phyloP scores from a whole-genome alignment of 176 grass and related monocot genomes.

The barley (Hordeum vulgare) region DNA sequence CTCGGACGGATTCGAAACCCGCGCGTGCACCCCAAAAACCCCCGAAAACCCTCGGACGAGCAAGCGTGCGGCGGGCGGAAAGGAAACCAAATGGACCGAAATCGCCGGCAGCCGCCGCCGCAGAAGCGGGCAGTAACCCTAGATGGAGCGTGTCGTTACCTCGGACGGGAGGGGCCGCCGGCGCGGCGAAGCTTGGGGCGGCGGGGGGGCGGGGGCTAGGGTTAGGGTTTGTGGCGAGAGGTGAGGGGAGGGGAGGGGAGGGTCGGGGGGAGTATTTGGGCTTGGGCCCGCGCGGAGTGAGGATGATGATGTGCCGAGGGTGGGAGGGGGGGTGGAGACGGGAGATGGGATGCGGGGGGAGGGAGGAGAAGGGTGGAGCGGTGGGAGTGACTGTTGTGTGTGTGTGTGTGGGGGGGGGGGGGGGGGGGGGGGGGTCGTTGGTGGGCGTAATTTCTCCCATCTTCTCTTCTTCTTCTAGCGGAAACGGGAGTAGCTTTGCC shows the following conservation, averaged over 20 bases:
- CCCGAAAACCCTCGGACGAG: not conserved
- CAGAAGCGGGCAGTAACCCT: slow-evolving; percentile 3
- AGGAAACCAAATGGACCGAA: not conserved
- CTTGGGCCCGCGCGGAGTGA: slow-evolving; percentile 28
- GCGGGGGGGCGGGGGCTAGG: slow-evolving; percentile 16
- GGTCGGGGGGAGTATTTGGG: slow-evolving; percentile 41
- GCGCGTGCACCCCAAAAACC: not conserved
- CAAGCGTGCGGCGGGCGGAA: not conserved
- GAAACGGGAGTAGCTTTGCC: not conserved
- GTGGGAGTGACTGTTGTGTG: no score
- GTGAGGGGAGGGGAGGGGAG: not conserved
- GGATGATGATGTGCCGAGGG: not conserved
- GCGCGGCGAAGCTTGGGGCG: not conserved
- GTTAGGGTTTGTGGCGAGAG: slow-evolving; percentile 44
- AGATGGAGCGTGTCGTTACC: not conserved
- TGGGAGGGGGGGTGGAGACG: not conserved
- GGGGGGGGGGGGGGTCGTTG: slow-evolving; percentile 5
- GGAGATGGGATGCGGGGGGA: no score
- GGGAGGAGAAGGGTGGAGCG: not conserved
- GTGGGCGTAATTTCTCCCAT: slow-evolving; percentile 55
- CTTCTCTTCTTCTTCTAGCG: not conserved
- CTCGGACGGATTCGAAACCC: not conserved
- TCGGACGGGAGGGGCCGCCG: not conserved
- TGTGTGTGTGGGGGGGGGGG: no score
- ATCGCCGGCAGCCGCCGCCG: not conserved